A percentile compares a stretch with the other conserved stretches of the same genome.
These are phyloP conservation scores for Pythium volutum DNA, from an alignment of 352 stramenopile genomes.

Conservation along the genomic window DNA sequence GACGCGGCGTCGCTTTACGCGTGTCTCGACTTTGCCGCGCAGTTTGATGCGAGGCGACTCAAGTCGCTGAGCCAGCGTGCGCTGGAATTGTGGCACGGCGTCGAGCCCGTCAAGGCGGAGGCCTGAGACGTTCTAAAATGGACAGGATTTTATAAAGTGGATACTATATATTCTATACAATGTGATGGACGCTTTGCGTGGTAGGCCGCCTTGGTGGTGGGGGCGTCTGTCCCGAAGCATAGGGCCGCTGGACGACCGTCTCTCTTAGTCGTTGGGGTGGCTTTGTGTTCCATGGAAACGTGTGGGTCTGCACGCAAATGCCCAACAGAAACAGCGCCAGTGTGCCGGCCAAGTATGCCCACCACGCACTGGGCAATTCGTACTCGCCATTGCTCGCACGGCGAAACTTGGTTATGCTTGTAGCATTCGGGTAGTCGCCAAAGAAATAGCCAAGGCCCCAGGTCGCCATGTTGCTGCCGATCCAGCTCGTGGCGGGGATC, in stretches of 20 bases:
- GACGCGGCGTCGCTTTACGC: slow-evolving; percentile 47
- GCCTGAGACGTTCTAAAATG: not conserved
- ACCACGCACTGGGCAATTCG: slow-evolving; percentile 65
- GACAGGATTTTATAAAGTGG: too few relatives aligned
- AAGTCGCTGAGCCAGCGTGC: slow-evolving; percentile 38
- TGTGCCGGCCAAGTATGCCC: slow-evolving; percentile 64
- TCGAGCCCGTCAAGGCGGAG: not conserved
- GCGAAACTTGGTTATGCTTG: slow-evolving; percentile 48
- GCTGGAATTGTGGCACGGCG: slow-evolving; percentile 14
- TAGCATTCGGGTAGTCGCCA: slow-evolving; percentile 59
- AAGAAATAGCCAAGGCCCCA: slow-evolving; percentile 69
- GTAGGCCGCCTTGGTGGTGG: not conserved
- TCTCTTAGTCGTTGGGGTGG: too few relatives aligned
- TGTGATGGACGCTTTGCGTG: not conserved
- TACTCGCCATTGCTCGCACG: slow-evolving; percentile 43
- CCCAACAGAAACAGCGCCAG: slow-evolving; percentile 57
- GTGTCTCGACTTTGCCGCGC: slow-evolving; percentile 61
- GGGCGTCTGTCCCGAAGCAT: not conserved
- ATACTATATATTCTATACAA: not conserved
- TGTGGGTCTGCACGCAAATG: slow-evolving; percentile 26
- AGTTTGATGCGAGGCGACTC: slow-evolving; percentile 54
- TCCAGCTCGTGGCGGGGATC: slow-evolving; percentile 54
- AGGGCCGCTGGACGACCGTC: not conserved
- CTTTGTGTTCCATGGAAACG: too few relatives aligned
- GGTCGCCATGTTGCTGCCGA: slow-evolving; percentile 48